Evolutionary conservation across 2,329 filamentous ascomycete genomes (phyloP), one percentile per base, ranked within the genome.

Genomic region (Blumeria hordei): DNA sequence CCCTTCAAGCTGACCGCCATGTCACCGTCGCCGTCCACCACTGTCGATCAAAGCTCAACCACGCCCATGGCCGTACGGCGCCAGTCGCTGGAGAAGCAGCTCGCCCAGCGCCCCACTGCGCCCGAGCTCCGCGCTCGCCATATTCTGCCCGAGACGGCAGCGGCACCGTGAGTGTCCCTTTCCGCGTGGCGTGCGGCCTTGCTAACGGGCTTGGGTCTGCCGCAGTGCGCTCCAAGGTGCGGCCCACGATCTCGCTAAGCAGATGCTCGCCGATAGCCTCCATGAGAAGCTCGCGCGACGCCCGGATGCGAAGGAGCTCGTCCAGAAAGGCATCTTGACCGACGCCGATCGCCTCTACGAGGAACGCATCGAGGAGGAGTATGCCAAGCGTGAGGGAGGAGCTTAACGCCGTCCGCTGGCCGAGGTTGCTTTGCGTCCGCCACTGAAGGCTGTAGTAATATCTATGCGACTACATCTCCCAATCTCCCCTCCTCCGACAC

Each of bases 201-300:
- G 21, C 21, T 28, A 28, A 28, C 21, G 21, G 21, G 21, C 21
- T 21, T 9, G 14, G 21, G 14, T 34, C 32, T 34, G 2, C 2
- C 28, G 33, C 16, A 37, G 4, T 18, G 12, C 34, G 43, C 72
- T 95, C 55, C 80, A 83, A 65, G 86, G 82, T 55, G 79, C 87
- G 58, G 87, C 92, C 68, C 82, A 77, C 64, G 85, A 94, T 71
- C 79, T 95, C 44, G 79, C 88, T 68, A 87, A 81, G 66, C 82
- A 87, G 67, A 94, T 95, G 88, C 78, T 83, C 12, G 83, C 80
- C 57, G 85, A 94, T 67, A 83, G 76, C 55, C 74, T 95, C 58
- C 92, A 94, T 68, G 87, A 93, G 64, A 88, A 88, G 67, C 79
- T 95, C 59, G 77, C 83, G 64, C 75, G 82, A 62, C 76, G 88